Base-by-base conservation (phyloP, 106 monocot species). In the Vanilla planifolia region DNA sequence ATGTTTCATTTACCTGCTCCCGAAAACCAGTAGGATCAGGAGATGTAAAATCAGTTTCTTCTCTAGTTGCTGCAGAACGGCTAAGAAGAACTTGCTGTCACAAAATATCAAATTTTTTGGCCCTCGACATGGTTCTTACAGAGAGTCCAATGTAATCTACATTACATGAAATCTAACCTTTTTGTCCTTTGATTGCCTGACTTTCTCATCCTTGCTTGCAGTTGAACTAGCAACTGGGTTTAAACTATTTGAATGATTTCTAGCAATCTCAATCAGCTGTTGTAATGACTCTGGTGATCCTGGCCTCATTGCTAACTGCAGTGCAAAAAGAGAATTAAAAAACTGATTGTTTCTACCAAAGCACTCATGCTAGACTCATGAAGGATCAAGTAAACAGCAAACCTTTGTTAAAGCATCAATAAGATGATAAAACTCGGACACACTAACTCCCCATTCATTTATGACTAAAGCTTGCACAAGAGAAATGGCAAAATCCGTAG, bases 341-440 rank as follows among this genome's bases (percentile, higher is more conserved):
- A 68, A 47, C 23, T 32, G n/a, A 43, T 48, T 10, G 36, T 14
- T 3, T 11, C 15, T 41, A 32, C 4, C 8, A 40, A 46, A 40
- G 30, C n/a, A n/a, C n/a, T n/a, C n/a, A n/a, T n/a, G n/a, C n/a
- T n/a, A n/a, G n/a, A n/a, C n/a, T n/a, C n/a, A n/a, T n/a, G n/a
- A n/a, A n/a, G n/a, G n/a, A n/a, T n/a, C n/a, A n/a, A n/a, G 13
- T 36, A 48, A 44, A 22, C 5, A 29, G 1, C 43, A 60, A 74
- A 87, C 95, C 76, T 98, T 98, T 58, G 84, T 57, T 39, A 98
- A 63, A 24, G 67, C 76, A 64, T 98, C 96, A 68, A 98, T 73
- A 8, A 88, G 51, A 75, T 88, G 79, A 62, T 82, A 79, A 58
- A 98, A 51, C 62, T 98, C 96, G 32, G 79, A 74, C 40, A 77